These are phyloP conservation scores for Colletotrichum abscissum DNA, from an alignment of 2,329 filamentous ascomycete species.

Conservation along the genomic window DNA sequence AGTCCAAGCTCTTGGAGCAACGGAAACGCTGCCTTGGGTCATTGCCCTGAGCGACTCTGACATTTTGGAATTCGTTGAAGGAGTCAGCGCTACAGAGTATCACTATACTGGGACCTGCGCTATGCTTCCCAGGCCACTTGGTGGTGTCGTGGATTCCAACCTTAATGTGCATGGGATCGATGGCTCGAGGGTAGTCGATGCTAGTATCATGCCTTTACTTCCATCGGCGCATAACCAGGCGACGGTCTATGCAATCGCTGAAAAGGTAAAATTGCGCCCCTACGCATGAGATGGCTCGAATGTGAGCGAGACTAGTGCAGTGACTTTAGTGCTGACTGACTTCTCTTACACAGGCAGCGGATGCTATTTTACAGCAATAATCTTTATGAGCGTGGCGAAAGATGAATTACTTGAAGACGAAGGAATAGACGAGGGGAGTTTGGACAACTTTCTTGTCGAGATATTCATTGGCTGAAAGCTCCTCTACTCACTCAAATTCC, in stretches of 20 bases:
- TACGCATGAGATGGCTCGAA: fast-evolving
- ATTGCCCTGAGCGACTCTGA: slow-evolving; percentile 29
- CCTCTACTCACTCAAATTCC: background rate
- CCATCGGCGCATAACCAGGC: slow-evolving; percentile 35
- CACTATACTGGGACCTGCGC: slow-evolving; percentile 43
- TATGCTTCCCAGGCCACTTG: slow-evolving; percentile 41
- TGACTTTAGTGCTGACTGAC: background rate
- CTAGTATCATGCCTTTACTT: slow-evolving; percentile 36
- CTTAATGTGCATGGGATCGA: slow-evolving; percentile 42
- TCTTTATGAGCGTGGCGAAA: background rate
- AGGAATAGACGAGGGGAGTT: background rate
- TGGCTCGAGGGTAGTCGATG: slow-evolving; percentile 37
- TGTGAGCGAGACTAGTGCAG: background rate
- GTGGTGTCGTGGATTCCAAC: slow-evolving; percentile 42
- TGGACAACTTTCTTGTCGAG: background rate
- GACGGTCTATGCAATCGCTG: slow-evolving; percentile 35
- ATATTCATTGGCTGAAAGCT: background rate
- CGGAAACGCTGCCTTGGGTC: slow-evolving; percentile 38
- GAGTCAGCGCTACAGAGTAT: slow-evolving; percentile 7
- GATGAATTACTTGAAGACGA: no score
- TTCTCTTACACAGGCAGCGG: background rate
- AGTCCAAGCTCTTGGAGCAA: slow-evolving; percentile 6
- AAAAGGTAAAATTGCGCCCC: slow-evolving; percentile 18
- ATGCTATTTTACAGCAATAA: background rate
- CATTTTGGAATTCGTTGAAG: background rate